Evolutionary conservation across 1,284 basidiomycete genomes (phyloP), one percentile per base, ranked within the genome.

Genomic region (Ceratobasidium sp.): DNA sequence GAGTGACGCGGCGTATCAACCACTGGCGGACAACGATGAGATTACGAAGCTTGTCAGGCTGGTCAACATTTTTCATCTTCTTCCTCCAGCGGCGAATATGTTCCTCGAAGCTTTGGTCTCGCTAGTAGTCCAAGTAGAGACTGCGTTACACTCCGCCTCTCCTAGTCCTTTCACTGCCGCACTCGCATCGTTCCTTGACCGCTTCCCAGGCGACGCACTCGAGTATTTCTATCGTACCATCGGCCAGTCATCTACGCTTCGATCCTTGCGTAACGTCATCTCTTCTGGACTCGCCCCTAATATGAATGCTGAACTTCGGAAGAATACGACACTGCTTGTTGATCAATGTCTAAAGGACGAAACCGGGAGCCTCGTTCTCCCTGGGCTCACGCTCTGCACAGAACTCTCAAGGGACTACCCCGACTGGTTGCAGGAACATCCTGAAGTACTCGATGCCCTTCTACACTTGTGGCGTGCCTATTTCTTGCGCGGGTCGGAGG

Each of bases 21-120:
- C 96, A 0, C 86, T 97, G 26, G 89, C 92, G 17, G 96, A 97
- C 81, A 97, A 97, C 80, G 95, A 97, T 81, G 93, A 93, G 70
- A 95, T 99, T 81, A 93, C 93, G 71, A 96, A 98, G 81, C 91
- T 99, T 80, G 96, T 97, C 42, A 93, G 95, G 57, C 89, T 99
- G 77, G 95, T 97, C 77, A 98, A 99, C 82, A 96, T 99, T 79
- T 99, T 99, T 87, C 96, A 98, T 82, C 91, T 99, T 5, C 89
- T 99, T 15, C 96, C 97, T 0, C 92, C 96, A 12, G 92, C 96
- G 0, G 98, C 98, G 38, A 95, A 96, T 80, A 93, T 96, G 77
- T 99, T 97, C 87, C 88, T 99, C 62, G 92, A 95, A 82, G 91
- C 92, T 74, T 91, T 99, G 42, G 92, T 96, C 77, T 93, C 92